A percentile compares a stretch with the other conserved stretches of the same genome.
Conservation (phyloP, 306 rosid species). For the Dalbergia cultrata region DNA sequence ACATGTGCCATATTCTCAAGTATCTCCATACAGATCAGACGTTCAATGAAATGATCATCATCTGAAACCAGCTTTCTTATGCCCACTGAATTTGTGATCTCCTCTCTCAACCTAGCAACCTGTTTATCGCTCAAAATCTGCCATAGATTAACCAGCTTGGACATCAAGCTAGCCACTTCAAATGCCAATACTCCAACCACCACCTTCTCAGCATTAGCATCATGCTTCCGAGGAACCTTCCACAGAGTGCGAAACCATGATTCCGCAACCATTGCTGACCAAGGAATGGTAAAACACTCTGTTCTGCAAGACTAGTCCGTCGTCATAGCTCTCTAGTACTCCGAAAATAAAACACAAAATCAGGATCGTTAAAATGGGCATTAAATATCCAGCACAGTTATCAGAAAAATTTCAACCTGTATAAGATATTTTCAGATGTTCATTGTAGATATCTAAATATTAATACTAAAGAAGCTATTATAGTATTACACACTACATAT, state of each 20-base stretch:
- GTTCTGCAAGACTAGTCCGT: slow-evolving; percentile 40
- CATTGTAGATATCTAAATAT: slow-evolving; percentile 3
- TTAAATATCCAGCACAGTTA: slow-evolving; percentile 21
- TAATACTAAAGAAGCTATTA: slow-evolving; percentile 8
- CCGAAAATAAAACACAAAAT: slow-evolving; percentile 40
- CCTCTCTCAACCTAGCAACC: slow-evolving; percentile 69
- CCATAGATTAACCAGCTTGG: slow-evolving; percentile 87
- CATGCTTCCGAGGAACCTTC: slow-evolving; percentile 83
- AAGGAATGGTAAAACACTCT: slow-evolving; percentile 24
- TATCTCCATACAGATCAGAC: slow-evolving; percentile 75
- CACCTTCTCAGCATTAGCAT: slow-evolving; percentile 64
- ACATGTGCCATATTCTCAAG: slow-evolving; percentile 75
- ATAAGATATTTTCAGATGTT: slow-evolving; percentile 10
- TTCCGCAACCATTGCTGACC: slow-evolving; percentile 55
- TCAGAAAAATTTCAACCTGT: slow-evolving; percentile 27
- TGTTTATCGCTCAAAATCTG: slow-evolving; percentile 78
- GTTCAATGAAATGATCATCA: slow-evolving; percentile 71
- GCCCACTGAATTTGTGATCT: slow-evolving; percentile 75
- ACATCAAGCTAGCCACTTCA: slow-evolving; percentile 93
- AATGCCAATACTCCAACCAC: slow-evolving; percentile 84
- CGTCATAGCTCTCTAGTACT: slow-evolving; percentile 36
- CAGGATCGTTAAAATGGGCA: slow-evolving; percentile 7
- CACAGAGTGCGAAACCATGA: slow-evolving; percentile 94
- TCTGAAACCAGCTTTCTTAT: slow-evolving; percentile 84
- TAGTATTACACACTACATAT: not conserved